phyloP scores from a whole-genome alignment of 352 stramenopile species.

The Phytophthora sp. region DNA sequence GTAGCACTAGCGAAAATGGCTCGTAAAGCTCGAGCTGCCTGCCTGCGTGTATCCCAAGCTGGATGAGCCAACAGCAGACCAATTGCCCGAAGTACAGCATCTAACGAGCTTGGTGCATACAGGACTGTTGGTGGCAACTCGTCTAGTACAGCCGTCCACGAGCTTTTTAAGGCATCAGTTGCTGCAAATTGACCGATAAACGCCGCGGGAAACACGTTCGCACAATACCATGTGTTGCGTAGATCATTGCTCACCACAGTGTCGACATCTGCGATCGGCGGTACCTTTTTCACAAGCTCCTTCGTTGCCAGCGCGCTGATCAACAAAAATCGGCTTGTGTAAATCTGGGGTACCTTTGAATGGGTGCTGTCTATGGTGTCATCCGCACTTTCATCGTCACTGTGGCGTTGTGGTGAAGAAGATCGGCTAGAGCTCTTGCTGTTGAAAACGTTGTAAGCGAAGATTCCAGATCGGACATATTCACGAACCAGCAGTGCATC shows the following conservation, averaged over 20 bases:
- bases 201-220: conserved; percentile 70
- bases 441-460: conserved; percentile 44
- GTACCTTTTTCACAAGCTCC: conserved; percentile 68
- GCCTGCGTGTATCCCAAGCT: conserved; percentile 77
- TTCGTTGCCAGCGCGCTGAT: conserved; percentile 75
- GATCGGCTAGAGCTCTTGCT: conserved; percentile 8
- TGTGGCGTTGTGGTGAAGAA: conserved; percentile 16
- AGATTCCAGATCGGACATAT: conserved; percentile 79
- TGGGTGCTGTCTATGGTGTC: neutral
- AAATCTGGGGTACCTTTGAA: conserved; percentile 23
- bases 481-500: conserved; percentile 45
- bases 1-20: conserved; percentile 55
- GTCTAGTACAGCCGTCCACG: conserved; percentile 69
- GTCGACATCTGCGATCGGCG: conserved; percentile 46
- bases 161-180: conserved; percentile 45
- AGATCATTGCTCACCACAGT: conserved; percentile 44
- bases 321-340: conserved; percentile 70
- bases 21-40: conserved; percentile 70
- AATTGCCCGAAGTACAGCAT: conserved; percentile 49
- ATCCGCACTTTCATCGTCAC: conserved; percentile 9
- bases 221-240: conserved; percentile 68
- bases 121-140: conserved; percentile 67
- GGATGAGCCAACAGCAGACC: conserved; percentile 61
- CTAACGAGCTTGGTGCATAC: conserved; percentile 56
- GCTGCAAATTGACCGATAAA: conserved; percentile 79